Conservation (phyloP, 1,284 basidiomycete species). For the Chondrostereum purpureum region DNA sequence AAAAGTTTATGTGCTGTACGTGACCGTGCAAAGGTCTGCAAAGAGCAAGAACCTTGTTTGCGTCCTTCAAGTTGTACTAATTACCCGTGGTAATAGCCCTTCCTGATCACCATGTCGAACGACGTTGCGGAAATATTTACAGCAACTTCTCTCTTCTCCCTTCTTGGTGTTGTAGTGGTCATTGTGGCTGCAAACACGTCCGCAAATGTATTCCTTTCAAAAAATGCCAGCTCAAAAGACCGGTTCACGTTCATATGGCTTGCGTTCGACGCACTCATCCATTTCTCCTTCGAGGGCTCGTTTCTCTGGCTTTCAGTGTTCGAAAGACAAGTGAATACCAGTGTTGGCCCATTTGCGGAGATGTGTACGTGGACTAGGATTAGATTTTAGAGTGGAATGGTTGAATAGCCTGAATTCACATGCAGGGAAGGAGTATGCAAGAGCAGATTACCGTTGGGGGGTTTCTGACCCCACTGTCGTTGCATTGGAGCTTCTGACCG, state of each 20-base stretch:
- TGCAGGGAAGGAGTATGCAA: conserved; percentile 55
- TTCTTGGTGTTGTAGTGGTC: conserved; percentile 49
- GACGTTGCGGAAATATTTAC: conserved; percentile 46
- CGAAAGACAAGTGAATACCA: conserved; percentile 66
- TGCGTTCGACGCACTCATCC: conserved; percentile 72
- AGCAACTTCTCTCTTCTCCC: conserved; percentile 55
- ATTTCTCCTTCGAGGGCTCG: conserved; percentile 72
- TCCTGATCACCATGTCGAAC: conserved; percentile 14
- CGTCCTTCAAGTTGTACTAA: background rate
- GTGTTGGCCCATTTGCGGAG: conserved; percentile 63
- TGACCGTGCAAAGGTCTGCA: too few relatives aligned
- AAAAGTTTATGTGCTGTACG: too few relatives aligned
- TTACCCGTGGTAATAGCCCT: background rate
- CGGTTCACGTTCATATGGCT: conserved; percentile 68
- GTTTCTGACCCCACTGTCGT: conserved; percentile 71
- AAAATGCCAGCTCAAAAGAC: conserved; percentile 56
- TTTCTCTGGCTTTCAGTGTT: conserved; percentile 73
- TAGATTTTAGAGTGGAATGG: conserved; percentile 1
- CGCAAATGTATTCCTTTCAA: conserved; percentile 50
- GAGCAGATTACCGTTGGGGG: conserved; percentile 77
- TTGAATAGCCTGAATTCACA: conserved; percentile 7
- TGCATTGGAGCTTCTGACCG: conserved; percentile 76
- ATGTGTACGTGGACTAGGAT: conserved; percentile 50
- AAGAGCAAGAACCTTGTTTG: too few relatives aligned
- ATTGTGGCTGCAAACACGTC: conserved; percentile 44